Evolutionary conservation across 129 eudicot genomes (phyloP).

Genomic region (Centaurea solstitialis): DNA sequence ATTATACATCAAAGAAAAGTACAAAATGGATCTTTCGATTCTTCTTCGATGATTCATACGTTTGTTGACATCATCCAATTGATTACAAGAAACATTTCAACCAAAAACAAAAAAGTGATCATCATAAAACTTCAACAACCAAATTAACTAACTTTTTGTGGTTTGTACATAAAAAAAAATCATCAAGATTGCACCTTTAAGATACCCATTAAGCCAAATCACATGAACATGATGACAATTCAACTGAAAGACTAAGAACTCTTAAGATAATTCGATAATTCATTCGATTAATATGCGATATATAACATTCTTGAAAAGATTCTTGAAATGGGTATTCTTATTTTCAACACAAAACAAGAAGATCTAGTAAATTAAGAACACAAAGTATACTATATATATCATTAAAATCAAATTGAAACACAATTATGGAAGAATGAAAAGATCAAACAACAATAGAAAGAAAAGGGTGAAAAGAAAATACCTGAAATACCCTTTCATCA

Average conservation of each 20-base stretch:
- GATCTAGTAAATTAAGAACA: conserved; percentile 22
- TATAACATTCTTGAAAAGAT: conserved; percentile 2
- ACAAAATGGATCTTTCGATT: background rate
- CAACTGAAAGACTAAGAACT: background rate
- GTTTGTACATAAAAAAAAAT: background rate
- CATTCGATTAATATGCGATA: background rate
- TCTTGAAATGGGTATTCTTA: background rate
- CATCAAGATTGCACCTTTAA: conserved; percentile 14
- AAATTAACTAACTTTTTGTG: background rate
- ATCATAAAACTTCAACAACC: conserved; percentile 11
- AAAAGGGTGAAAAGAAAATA: conserved; percentile 11
- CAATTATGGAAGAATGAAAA: background rate
- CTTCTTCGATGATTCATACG: background rate
- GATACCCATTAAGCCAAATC: conserved; percentile 9
- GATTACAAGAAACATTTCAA: conserved; percentile 2
- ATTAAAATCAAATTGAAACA: conserved; percentile 1
- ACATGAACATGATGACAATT: background rate
- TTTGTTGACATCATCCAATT: conserved; percentile 11
- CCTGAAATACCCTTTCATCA: conserved; percentile 82
- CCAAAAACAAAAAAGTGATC: conserved; percentile 6
- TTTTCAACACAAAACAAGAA: background rate
- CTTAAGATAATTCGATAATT: background rate
- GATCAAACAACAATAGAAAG: background rate
- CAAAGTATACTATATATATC: background rate
- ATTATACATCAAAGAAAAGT: background rate